These are phyloP conservation scores for Mycena indigotica DNA, from an alignment of 768 basidiomycete genomes.

Conservation along the genomic window DNA sequence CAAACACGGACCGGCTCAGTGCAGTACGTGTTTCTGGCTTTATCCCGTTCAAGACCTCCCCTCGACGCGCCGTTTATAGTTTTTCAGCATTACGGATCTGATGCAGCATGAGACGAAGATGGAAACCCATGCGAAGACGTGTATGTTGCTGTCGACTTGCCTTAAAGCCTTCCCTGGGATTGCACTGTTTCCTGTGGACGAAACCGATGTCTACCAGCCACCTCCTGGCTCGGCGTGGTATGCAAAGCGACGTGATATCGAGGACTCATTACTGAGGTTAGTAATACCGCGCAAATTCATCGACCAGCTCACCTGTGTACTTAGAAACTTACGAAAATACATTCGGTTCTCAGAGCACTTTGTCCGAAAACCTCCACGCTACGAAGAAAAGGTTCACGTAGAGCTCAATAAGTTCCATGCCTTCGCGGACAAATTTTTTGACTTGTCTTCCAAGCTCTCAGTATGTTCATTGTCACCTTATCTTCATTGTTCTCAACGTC, in stretches of 20 bases:
- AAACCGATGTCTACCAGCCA: conserved; percentile 10
- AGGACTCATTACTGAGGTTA: conserved; percentile 23
- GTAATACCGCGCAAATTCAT: conserved; percentile 3
- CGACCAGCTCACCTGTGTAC: not conserved
- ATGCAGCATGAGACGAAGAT: conserved; percentile 14
- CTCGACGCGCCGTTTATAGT: conserved; percentile 9
- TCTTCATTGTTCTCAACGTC: conserved; percentile 3
- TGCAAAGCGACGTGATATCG: conserved; percentile 13
- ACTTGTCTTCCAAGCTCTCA: conserved; percentile 16
- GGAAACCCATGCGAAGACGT: conserved; percentile 17
- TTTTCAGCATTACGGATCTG: conserved; percentile 14
- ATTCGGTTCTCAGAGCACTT: conserved; percentile 25
- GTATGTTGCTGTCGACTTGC: conserved; percentile 13
- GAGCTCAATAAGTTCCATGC: conserved; percentile 24
- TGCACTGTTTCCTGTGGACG: conserved; percentile 6
- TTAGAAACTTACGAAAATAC: conserved; percentile 24
- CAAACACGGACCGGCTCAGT: conserved; percentile 15
- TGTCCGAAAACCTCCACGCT: conserved; percentile 21
- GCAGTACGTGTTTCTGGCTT: conserved; percentile 6
- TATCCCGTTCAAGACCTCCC: not conserved
- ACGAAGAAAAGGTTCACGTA: conserved; percentile 17
- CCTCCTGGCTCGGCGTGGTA: conserved; percentile 21
- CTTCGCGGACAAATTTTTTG: conserved; percentile 25
- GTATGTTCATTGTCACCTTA: conserved; percentile 10
- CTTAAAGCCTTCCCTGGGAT: conserved; percentile 15